phyloP scores from a whole-genome alignment of 2,329 filamentous ascomycete genomes.

The Colletotrichum ledebouriae region DNA sequence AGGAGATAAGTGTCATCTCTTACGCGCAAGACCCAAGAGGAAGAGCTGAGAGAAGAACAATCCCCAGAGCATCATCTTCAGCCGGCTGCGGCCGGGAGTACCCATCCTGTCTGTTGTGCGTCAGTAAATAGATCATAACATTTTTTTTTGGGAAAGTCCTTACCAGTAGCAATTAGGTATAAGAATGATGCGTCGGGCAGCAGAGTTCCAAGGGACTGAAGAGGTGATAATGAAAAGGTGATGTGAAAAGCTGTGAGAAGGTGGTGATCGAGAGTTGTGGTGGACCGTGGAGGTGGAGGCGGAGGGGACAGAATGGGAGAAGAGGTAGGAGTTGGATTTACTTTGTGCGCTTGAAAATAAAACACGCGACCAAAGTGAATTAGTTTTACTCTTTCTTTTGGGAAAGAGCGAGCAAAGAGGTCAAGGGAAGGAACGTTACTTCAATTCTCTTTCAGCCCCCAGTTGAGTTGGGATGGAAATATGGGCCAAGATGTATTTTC shows the following conservation, averaged over 20 bases:
- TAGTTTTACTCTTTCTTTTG: neutral
- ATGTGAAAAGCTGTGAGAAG: neutral
- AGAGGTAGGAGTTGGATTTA: neutral
- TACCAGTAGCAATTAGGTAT: no score
- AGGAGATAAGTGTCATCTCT: neutral
- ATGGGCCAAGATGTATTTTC: neutral
- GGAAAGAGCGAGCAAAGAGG: neutral
- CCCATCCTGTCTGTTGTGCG: neutral
- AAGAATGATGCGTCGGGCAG: no score
- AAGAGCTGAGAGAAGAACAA: neutral
- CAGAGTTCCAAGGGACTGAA: neutral
- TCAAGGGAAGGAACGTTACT: neutral
- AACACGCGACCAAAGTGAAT: neutral
- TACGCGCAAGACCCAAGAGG: constrained; percentile 3
- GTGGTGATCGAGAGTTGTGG: neutral
- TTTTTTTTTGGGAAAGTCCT: no score
- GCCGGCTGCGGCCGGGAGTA: neutral
- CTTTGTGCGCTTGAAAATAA: neutral
- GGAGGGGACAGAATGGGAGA: no score
- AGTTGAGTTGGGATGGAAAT: neutral
- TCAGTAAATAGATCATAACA: neutral
- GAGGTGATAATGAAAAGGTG: neutral
- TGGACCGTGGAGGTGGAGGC: neutral
- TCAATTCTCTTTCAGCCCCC: neutral
- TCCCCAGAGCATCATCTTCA: neutral